These are phyloP conservation scores for Narthecium ossifragum DNA, from an alignment of 106 monocot species.

Conservation along the genomic window DNA sequence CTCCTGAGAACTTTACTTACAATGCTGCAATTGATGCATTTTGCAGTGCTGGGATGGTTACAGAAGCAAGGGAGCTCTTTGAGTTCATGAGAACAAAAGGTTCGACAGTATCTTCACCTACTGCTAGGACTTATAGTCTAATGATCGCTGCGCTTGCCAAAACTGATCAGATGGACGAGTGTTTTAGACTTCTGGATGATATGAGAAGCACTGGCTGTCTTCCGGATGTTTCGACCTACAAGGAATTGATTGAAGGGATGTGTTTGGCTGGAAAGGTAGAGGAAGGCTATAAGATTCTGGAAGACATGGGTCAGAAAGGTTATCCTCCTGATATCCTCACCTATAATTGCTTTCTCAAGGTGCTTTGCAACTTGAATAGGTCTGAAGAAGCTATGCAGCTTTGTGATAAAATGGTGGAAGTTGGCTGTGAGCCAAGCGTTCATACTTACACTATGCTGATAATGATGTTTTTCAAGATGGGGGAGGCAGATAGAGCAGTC, in stretches of 20 bases:
- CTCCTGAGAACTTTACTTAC: constrained; percentile 87
- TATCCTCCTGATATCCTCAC: constrained; percentile 90
- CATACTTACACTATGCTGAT: constrained; percentile 95
- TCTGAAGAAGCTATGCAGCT: constrained; percentile 58
- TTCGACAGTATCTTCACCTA: constrained; percentile 79
- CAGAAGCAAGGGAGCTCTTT: constrained; percentile 76
- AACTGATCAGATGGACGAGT: constrained; percentile 57
- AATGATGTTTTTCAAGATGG: constrained; percentile 70
- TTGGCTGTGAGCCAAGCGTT: constrained; percentile 83
- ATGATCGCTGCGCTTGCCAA: constrained; percentile 87
- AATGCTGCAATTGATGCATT: constrained; percentile 81
- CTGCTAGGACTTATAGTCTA: constrained; percentile 74
- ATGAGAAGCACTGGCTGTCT: constrained; percentile 78
- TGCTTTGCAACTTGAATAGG: constrained; percentile 67
- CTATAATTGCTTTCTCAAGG: constrained; percentile 88
- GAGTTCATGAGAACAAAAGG: constrained; percentile 94
- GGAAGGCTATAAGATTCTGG: constrained; percentile 70
- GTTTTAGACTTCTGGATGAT: constrained; percentile 69
- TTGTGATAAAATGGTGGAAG: constrained; percentile 72
- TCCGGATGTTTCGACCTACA: constrained; percentile 91
- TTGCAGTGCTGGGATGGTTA: constrained; percentile 67
- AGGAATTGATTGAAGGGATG: constrained; percentile 93
- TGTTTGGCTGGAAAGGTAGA: constrained; percentile 60
- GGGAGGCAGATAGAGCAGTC: constrained; percentile 52
- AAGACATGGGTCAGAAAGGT: constrained; percentile 78